Evolutionary conservation across 768 basidiomycete species (phyloP).

Genomic region (Gloeopeniophorella convolvens): DNA sequence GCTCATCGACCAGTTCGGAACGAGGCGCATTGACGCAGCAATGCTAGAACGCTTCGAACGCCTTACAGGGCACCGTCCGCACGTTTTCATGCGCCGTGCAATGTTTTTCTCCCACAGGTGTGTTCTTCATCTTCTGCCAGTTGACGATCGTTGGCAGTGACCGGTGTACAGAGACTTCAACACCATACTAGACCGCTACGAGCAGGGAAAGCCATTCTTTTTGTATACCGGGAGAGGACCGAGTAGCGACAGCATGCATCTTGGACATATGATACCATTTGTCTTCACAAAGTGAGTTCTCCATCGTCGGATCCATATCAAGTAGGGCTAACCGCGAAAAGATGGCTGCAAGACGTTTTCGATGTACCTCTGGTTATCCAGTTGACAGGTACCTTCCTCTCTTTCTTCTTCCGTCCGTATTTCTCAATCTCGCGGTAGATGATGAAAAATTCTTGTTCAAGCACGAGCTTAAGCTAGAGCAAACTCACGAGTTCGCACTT

Average conservation of each 20-base stretch:
- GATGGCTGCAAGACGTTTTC: constrained; percentile 97
- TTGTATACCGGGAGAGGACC: constrained; percentile 97
- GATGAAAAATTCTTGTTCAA: constrained; percentile 99
- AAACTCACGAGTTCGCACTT: constrained; percentile 73
- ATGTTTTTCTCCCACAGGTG: constrained; percentile 99
- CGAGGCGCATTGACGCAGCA: constrained; percentile 66
- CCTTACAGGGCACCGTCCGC: constrained; percentile 82
- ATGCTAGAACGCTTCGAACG: constrained; percentile 86
- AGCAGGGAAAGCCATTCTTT: constrained; percentile 96
- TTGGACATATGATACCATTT: constrained; percentile 97
- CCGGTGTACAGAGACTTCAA: constrained; percentile 68
- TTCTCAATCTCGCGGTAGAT: constrained; percentile 40
- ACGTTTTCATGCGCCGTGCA: constrained; percentile 81
- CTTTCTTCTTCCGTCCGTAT: background rate
- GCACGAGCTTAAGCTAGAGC: constrained; percentile 84
- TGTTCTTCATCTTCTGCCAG: constrained; percentile 21
- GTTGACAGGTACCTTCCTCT: constrained; percentile 63
- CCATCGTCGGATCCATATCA: background rate
- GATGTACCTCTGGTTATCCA: constrained; percentile 92
- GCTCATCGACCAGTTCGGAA: constrained; percentile 90
- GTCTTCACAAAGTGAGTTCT: constrained; percentile 84
- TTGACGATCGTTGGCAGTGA: background rate
- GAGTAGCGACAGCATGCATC: constrained; percentile 93
- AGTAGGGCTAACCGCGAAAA: constrained; percentile 27
- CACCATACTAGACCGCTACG: constrained; percentile 89